A percentile compares a stretch with the other conserved stretches of the same genome.
These are phyloP conservation scores for Xerocomus cyaneibrunnescens DNA, from an alignment of 1,284 basidiomycete genomes.

Conservation along the genomic window DNA sequence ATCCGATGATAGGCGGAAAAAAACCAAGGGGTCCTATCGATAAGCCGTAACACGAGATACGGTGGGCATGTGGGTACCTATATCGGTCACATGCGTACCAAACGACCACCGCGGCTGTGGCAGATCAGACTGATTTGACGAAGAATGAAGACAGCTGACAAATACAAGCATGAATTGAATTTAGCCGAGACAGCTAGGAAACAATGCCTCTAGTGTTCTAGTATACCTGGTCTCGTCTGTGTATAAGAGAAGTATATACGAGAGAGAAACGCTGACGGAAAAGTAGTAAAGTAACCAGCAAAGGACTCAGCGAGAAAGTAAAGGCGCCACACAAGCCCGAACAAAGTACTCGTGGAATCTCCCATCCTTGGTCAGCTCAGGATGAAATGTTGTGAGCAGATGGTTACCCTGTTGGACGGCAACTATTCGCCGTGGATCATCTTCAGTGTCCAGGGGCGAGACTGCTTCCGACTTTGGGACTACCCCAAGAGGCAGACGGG, in stretches of 20 bases:
- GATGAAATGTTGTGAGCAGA: constrained; percentile 92
- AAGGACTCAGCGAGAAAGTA: constrained; percentile 14
- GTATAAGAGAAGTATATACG: no score
- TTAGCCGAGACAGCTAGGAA: no score
- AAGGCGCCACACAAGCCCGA: constrained; percentile 54
- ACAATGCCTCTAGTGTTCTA: background rate
- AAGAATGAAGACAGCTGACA: no score
- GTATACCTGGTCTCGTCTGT: no score
- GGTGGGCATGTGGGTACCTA: background rate
- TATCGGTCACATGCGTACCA: no score
- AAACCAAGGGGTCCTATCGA: background rate
- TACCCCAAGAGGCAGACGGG: constrained; percentile 64
- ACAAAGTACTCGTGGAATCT: constrained; percentile 91
- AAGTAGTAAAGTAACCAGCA: background rate
- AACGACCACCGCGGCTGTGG: background rate
- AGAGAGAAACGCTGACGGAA: background rate
- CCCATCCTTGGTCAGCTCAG: constrained; percentile 86
- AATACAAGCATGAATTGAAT: no score
- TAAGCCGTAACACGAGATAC: background rate
- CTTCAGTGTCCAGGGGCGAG: constrained; percentile 35
- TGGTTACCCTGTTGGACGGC: constrained; percentile 85
- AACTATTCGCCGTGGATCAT: constrained; percentile 68
- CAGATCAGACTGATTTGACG: no score
- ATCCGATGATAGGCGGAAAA: background rate
- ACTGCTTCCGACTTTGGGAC: constrained; percentile 51